Conservation (phyloP, 495 filamentous ascomycete species). For the Neurospora sp. region DNA sequence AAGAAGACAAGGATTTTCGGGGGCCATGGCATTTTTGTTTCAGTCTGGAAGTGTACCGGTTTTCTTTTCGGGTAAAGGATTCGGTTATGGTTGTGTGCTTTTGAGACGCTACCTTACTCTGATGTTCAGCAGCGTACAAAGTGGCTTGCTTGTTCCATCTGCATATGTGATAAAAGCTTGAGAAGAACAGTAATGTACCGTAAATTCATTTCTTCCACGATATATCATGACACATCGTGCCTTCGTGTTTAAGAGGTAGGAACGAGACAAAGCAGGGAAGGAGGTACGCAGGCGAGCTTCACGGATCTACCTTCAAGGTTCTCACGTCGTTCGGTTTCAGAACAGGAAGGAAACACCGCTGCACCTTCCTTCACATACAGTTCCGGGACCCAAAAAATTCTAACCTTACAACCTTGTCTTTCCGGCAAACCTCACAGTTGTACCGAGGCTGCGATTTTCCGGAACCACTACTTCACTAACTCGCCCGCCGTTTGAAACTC, state of each 20-base stretch:
- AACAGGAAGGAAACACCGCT: neutral
- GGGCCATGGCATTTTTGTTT: too few species aligned
- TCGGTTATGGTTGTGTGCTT: neutral
- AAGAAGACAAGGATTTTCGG: neutral
- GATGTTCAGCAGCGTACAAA: neutral
- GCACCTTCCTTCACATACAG: neutral
- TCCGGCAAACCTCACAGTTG: neutral
- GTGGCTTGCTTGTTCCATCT: neutral
- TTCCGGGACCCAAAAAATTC: neutral
- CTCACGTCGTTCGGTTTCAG: neutral
- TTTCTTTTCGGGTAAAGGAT: neutral
- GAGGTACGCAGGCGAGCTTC: neutral
- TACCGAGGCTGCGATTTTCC: neutral
- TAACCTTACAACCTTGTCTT: neutral
- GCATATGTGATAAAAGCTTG: neutral
- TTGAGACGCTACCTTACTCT: neutral
- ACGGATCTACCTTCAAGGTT: neutral
- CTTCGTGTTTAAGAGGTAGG: neutral
- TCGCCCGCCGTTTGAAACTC: neutral
- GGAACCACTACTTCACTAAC: neutral
- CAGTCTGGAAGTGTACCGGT: too few species aligned
- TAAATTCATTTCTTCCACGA: neutral
- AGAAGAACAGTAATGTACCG: neutral
- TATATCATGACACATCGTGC: neutral
- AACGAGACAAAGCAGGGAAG: neutral